Base-by-base conservation (phyloP, 768 basidiomycete species). In the Astraeus odoratus region DNA sequence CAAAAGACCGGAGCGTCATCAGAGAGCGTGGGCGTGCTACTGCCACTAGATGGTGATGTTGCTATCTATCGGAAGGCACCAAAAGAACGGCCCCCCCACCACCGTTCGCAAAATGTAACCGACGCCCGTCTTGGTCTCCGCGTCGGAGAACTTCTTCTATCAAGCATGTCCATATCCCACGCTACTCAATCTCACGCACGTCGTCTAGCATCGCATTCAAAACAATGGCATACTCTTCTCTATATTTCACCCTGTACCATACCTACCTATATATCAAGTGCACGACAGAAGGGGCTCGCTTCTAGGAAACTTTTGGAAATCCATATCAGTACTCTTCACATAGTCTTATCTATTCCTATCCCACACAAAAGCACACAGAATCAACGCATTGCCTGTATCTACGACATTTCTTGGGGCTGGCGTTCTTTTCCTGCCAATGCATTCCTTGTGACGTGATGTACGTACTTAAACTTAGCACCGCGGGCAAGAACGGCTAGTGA, bases 1-100 rank as follows among this genome's bases (percentile, higher is more conserved):
- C 81, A 5, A 67, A 66, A 33, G 83, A 83, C 42, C 75, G 83
- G 41, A 85, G 81, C 51, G 84, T 83, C 6, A 60, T 86, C 40
- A 51, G 75, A 55, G 66, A 69, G 31, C 67, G 71, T 36, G 67
- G 67, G 44, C 65, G 68, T 29, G 57, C 56, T 6, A 53, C 55
- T 15, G 50, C 35, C 19, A 13, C 56, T 24, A 60, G 56, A 39
- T 53, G 53, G 59, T 66, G 55, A 51, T 35, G 3, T 12, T 31
- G 30, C n/a, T 13, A 4, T 10, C n/a, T 12, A 10, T 12, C 12
- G n/a, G 12, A 31, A 4, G 30, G 10, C 30, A 4, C 12, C 30
- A 29, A 29, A 29, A 12, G 12, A 29, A 29, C 6, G 6, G 27
- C 6, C 27, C 7, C 10, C 4, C 10, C 30, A 31, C n/a, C 10